Evolutionary conservation across 495 filamentous ascomycete genomes (phyloP).

Genomic region (Aspergillus kassunensis): DNA sequence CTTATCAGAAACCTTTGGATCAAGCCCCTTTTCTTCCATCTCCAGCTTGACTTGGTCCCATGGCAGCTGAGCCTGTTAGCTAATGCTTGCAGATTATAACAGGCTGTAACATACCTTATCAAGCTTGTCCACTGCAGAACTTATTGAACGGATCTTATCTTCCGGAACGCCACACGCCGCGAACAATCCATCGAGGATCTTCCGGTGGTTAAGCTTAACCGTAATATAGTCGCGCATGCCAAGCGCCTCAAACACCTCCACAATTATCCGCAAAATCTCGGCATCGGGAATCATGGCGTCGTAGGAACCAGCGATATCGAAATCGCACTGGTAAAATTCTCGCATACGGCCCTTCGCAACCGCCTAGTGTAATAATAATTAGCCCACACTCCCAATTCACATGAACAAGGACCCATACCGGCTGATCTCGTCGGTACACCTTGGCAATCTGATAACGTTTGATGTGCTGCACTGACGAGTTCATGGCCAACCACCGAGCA

Average conservation of each 20-base stretch:
- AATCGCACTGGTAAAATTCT: slow-evolving; percentile 98
- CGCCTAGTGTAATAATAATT: slow-evolving; percentile 29
- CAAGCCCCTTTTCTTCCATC: slow-evolving; percentile 86
- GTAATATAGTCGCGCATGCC: slow-evolving; percentile 69
- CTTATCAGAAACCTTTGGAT: slow-evolving; percentile 67
- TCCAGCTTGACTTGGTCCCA: slow-evolving; percentile 94
- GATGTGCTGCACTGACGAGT: slow-evolving; percentile 65
- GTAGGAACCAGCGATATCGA: slow-evolving; percentile 87
- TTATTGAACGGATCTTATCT: slow-evolving; percentile 82
- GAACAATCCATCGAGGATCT: slow-evolving; percentile 91
- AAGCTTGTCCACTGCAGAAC: slow-evolving; percentile 90
- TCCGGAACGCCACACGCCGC: slow-evolving; percentile 82
- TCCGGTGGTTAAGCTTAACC: slow-evolving; percentile 94
- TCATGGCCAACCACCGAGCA: slow-evolving; percentile 84
- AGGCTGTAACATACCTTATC: slow-evolving; percentile 58
- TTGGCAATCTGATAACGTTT: slow-evolving; percentile 90
- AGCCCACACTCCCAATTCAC: too few relatives aligned
- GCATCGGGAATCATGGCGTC: slow-evolving; percentile 96
- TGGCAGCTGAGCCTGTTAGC: slow-evolving; percentile 37
- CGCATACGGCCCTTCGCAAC: slow-evolving; percentile 89
- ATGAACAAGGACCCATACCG: slow-evolving; percentile 18
- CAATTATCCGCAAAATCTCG: slow-evolving; percentile 81
- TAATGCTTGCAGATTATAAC: not conserved
- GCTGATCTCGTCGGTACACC: slow-evolving; percentile 78
- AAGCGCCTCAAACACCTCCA: slow-evolving; percentile 78